Base-by-base conservation (phyloP, 169 alveolate species). In the Plasmodium blacklocki region DNA sequence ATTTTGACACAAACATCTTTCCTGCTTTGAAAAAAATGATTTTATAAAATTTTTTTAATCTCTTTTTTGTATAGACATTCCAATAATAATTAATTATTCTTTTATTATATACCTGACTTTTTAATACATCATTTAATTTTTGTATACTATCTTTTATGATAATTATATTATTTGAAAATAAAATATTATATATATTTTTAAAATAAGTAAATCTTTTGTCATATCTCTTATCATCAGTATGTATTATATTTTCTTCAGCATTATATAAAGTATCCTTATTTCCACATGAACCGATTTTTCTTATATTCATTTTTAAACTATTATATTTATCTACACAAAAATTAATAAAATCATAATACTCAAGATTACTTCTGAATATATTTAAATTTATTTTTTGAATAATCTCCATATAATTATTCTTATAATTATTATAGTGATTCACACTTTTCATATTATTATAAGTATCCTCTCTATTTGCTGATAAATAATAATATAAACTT, bases 401-500 rank as follows among this genome's bases (percentile, higher is more conserved):
- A 21, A 54, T 45, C 52, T 85, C 62, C 18, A 15, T 56, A 15
- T 80, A 60, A 9, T 23, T 39, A 43, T 43, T 56, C 5, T 18
- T n/a, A 49, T 67, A 21, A 21, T 23, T 63, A 39, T 39, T 39
- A 39, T 0, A 39, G 2, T 39, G 5, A 39, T 39, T 9, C 47
- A 39, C 5, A 39, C 47, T 39, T 39, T 5, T 39, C 9, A 5
- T 39, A 39, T 39, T 39, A 39, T 39, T 39, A 39, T 39, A 39
- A 29, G 14, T 50, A 14, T 14, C 26, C 7, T 52, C 59, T 8
- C 45, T 56, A 50, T 14, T 14, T 29, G 23, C 15, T 15, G 63
- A 85, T 45, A 85, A 73, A 64, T 71, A 59, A 56, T 71, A 85
- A 73, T 85, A 85, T 23, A 85, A 60, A 54, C 92, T 71, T 50